Evolutionary conservation across 2,329 filamentous ascomycete species (phyloP), one percentile per base, ranked within the genome.

Genomic region (Cryoendolithus antarcticus): DNA sequence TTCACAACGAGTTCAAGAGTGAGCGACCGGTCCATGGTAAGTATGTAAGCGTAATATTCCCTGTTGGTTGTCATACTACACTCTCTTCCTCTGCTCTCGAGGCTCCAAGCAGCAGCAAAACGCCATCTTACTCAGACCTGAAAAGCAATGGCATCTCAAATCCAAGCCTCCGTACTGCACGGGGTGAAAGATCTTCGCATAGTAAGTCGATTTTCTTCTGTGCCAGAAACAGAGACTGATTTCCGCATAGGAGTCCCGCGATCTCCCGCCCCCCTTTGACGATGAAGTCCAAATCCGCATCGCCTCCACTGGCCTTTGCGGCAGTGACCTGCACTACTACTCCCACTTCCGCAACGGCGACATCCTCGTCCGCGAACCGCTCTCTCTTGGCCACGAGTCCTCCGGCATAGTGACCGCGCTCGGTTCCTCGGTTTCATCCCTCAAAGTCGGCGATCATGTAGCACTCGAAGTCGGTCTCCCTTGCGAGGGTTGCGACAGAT

Each of bases 381-480:
- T 93, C 70, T 80, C 86, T 9, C 75, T 93, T 0, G 79, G 79
- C 49, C 79, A 83, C 58, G 79, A 82, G 58, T 88, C 86, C 9
- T 74, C 85, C 6, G 88, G 86, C 43, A 80, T 83, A 21, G 71
- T 96, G 31, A 75, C 86, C 39, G 72, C 74, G 34, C 68, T 84
- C 31, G 86, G 86, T 12, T 75, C 65, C 32, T 47, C 46, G 2
- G 51, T 56, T 29, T 38, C 49, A n/a, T 32, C 41, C 11, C 74
- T 93, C 46, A 65, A 74, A 49, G 57, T 71, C 8, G 88, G 88
- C 42, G 88, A 95, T 64, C 79, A 83, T 51, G 81, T 95, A 12
- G 86, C 89, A 10, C 69, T 96, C 31, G 89, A 96, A 69, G 89
- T 93, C 9, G 89, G 89, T 37, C 74, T 84, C 37, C 85, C 86